Conservation (phyloP, 176 grass and related monocot genomes). For the Oryza meridionalis region DNA sequence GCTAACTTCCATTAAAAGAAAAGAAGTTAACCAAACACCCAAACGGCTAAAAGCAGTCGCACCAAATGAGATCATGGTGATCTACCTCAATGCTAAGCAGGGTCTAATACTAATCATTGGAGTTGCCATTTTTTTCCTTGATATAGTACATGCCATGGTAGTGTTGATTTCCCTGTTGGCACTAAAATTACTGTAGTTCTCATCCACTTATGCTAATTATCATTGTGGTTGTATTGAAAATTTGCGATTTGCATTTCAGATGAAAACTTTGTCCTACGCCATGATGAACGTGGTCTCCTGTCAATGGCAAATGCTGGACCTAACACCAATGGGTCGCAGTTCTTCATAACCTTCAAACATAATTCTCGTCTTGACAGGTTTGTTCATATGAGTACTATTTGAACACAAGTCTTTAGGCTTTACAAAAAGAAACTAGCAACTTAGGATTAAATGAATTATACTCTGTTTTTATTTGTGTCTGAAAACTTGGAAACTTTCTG, state of each 20-base stretch:
- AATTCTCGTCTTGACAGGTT: slow-evolving; percentile 88
- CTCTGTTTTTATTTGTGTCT: no score
- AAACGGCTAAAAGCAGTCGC: neutral
- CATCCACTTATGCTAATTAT: slow-evolving; percentile 8
- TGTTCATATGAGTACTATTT: slow-evolving; percentile 35
- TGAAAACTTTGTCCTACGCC: slow-evolving; percentile 73
- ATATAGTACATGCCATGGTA: neutral
- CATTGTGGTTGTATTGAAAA: slow-evolving; percentile 24
- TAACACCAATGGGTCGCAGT: slow-evolving; percentile 85
- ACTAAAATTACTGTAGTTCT: neutral
- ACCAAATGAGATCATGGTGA: neutral
- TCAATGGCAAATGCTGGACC: slow-evolving; percentile 88
- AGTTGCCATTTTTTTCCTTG: neutral
- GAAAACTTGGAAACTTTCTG: neutral
- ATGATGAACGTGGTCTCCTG: slow-evolving; percentile 83
- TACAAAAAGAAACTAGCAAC: neutral
- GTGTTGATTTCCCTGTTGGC: slow-evolving; percentile 34
- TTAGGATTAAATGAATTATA: neutral
- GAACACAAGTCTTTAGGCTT: neutral
- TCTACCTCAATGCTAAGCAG: neutral
- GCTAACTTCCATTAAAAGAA: neutral
- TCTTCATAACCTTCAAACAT: slow-evolving; percentile 93
- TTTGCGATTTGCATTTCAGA: slow-evolving; percentile 70
- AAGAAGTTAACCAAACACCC: neutral
- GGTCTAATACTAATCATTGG: neutral